Percentiles rank a stretch among this genome's conserved stretches.
These are phyloP conservation scores for Lodderomyces pseudojiufengensis DNA, from an alignment of 1,139 yeast species.

Conservation along the genomic window DNA sequence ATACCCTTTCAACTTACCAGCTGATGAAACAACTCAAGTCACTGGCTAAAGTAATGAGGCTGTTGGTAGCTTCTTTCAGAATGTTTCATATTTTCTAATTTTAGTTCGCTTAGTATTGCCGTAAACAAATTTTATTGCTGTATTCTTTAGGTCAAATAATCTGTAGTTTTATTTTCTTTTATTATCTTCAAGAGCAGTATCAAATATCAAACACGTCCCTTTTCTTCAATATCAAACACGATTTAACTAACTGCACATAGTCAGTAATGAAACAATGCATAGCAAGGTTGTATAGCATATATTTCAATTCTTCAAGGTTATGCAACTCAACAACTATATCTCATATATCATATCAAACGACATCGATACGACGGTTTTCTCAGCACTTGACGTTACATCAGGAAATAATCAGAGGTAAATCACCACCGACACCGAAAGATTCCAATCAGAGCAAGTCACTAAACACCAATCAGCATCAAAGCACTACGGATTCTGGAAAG, in stretches of 20 bases:
- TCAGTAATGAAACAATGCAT: slow-evolving; percentile 2
- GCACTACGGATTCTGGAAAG: too few relatives aligned
- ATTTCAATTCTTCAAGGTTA: neutral
- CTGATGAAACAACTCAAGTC: slow-evolving; percentile 27
- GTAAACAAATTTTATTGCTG: neutral
- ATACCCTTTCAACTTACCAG: slow-evolving; percentile 22
- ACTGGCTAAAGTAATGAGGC: neutral
- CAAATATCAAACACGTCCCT: neutral
- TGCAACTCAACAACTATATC: slow-evolving; percentile 1
- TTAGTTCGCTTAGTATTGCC: slow-evolving; percentile 1
- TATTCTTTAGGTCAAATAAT: too few relatives aligned
- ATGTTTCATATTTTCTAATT: neutral
- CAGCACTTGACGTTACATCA: neutral
- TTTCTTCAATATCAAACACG: neutral
- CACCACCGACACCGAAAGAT: neutral
- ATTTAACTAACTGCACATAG: neutral
- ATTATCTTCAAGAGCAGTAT: neutral
- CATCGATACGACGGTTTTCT: slow-evolving; percentile 1
- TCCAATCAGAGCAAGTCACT: neutral
- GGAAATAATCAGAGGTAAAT: slow-evolving; percentile 1
- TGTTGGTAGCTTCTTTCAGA: neutral
- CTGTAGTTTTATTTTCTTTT: neutral
- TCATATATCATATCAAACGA: neutral
- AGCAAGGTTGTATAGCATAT: slow-evolving; percentile 2
- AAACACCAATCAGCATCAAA: neutral